phyloP scores from a whole-genome alignment of 441 rosid species.

The Breynia disticha region DNA sequence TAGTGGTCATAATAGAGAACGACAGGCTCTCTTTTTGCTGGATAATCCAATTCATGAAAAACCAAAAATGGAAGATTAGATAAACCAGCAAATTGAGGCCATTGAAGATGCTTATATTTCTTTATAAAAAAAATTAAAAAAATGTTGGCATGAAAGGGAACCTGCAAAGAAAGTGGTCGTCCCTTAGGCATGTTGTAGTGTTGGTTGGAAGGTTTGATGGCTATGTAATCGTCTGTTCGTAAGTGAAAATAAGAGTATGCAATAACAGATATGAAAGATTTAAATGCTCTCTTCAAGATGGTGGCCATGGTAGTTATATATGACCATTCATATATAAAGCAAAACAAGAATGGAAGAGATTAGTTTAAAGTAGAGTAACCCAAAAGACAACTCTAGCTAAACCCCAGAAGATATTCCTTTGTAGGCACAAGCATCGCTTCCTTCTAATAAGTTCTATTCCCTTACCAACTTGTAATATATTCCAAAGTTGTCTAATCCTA shows the following conservation, averaged over 20 bases:
- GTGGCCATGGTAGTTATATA: constrained; percentile 27
- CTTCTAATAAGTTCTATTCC: constrained; percentile 15
- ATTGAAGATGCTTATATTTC: neutral
- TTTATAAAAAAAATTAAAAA: neutral
- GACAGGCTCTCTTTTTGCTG: neutral
- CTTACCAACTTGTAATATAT: constrained; percentile 19
- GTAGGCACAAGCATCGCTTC: constrained; percentile 34
- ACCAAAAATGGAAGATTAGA: neutral
- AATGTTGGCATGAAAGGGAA: constrained; percentile 18
- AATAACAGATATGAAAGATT: constrained; percentile 43
- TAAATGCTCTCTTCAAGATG: constrained; percentile 37
- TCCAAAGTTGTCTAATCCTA: constrained; percentile 22
- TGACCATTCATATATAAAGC: constrained; percentile 16
- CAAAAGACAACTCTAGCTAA: constrained; percentile 16
- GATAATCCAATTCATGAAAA: no score
- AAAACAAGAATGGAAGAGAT: constrained; percentile 3
- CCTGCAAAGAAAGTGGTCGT: constrained; percentile 81
- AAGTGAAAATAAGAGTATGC: constrained; percentile 46
- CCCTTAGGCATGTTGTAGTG: constrained; percentile 56
- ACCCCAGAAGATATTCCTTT: constrained; percentile 45
- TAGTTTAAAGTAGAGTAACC: constrained; percentile 11
- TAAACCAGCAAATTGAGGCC: neutral
- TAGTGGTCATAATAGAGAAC: no score
- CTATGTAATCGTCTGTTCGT: constrained; percentile 22
- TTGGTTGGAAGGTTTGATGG: constrained; percentile 21